Evolutionary conservation across 345 rosid species (phyloP).

Genomic region (Lagerstroemia speciosa): DNA sequence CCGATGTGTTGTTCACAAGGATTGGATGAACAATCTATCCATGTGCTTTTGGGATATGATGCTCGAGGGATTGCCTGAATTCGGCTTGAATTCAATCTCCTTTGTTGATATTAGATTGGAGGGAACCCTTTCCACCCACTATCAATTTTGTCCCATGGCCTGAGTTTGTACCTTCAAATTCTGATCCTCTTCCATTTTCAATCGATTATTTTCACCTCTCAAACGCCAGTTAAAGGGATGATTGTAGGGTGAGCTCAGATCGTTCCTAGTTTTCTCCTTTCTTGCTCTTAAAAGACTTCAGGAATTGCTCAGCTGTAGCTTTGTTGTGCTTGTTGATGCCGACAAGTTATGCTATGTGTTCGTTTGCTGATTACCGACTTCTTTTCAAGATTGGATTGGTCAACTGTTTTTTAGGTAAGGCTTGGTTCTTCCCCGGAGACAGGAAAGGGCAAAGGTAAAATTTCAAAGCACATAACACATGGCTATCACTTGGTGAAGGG

Average conservation of each 20-base stretch:
- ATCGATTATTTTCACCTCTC: neutral
- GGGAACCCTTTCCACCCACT: neutral
- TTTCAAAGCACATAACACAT: constrained; percentile 47
- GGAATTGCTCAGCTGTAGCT: neutral
- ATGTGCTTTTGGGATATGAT: neutral
- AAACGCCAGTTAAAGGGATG: neutral
- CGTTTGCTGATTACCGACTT: neutral
- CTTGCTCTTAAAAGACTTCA: neutral
- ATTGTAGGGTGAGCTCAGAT: neutral
- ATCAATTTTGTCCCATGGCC: neutral
- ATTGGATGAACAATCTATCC: neutral
- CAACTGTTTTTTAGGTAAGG: constrained; percentile 30
- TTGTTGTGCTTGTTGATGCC: no score
- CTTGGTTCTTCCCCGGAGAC: constrained; percentile 35
- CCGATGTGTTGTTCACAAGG: neutral
- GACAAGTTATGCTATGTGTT: neutral
- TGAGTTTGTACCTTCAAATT: neutral
- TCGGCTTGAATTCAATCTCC: neutral
- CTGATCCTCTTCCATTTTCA: neutral
- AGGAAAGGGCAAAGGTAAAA: constrained; percentile 75
- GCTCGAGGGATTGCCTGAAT: neutral
- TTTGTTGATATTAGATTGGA: neutral
- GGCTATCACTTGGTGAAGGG: constrained; percentile 74
- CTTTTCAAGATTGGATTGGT: constrained; percentile 3
- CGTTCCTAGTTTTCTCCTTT: neutral